These are phyloP conservation scores for Avena insularis DNA, from an alignment of 176 grass and related monocot genomes.

Conservation along the genomic window DNA sequence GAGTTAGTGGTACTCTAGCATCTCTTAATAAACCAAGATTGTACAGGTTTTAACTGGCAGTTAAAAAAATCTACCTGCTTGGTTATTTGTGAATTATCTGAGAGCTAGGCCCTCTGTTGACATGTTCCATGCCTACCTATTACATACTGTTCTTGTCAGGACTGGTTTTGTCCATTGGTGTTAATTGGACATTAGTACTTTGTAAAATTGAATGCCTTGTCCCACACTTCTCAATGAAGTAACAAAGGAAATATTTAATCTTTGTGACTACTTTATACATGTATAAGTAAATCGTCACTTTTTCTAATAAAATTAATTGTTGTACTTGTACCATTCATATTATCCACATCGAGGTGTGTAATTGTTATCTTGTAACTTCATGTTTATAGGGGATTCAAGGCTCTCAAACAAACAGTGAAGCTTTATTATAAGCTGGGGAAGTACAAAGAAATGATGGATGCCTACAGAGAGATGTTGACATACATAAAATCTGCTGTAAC, in stretches of 20 bases:
- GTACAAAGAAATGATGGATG: slow-evolving; percentile 97
- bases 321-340: slow-evolving; percentile 19
- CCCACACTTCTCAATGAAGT: not conserved
- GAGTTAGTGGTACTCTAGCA: not conserved
- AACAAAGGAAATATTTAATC: not conserved
- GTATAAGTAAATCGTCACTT: not conserved
- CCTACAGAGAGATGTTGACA: slow-evolving; percentile 96
- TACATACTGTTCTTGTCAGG: not conserved
- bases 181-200: slow-evolving; percentile 7
- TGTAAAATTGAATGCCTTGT: not conserved
- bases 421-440: slow-evolving; percentile 91
- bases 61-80: not conserved
- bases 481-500: slow-evolving; percentile 99
- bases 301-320: slow-evolving; percentile 18
- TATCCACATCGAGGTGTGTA: slow-evolving; percentile 8
- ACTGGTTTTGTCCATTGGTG: not conserved
- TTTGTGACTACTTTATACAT: not conserved
- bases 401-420: slow-evolving; percentile 98
- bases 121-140: not conserved
- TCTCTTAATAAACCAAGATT: not conserved
- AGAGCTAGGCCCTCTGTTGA: not conserved
- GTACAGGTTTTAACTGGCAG: too few species aligned
- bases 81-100: not conserved
- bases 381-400: slow-evolving; percentile 89
- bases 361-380: slow-evolving; percentile 5